Evolutionary conservation across 371 early-diverging fungal species (phyloP), one percentile per base, ranked within the genome.

Genomic region (Mucor mucedo): DNA sequence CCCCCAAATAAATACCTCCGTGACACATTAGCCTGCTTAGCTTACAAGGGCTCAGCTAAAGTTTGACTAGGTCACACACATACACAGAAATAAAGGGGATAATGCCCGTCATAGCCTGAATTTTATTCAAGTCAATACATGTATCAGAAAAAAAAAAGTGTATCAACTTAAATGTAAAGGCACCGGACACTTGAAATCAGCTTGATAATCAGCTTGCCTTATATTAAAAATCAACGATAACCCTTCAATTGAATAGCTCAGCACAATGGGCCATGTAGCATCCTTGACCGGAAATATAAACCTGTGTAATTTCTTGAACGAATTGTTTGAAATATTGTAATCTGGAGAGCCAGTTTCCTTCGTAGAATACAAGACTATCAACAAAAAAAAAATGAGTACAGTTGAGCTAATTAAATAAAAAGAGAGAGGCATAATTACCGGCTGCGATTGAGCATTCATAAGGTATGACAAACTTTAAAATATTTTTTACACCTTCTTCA

Each of bases 231-330:
- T 4, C 14, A 56, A 29, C 11, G 44, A 41, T 6, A 42, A 56
- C 3, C 38, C n/a, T 7, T 56, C 56, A 11, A 41, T 9, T 30
- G 10, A 28, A 16, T 32, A 56, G 13, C 27, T 29, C n/a, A 56
- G 28, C 1, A 6, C 10, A 42, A 56, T 32, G n/a, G 56, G 44
- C 8, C 44, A 29, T 0, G 30, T 42, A 14, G 42, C 16, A n/a
- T 56, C 56, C 2, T 44, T 27, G 30, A 56, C 16, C 2, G 56
- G 56, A n/a, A 56, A 21, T 21, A 56, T 42, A 28, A 56, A 56
- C 1, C 44, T 41, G n/a, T 56, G 44, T 14, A 56, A 7, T 7
- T 56, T 44, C 21, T 44, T 44, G 32, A 56, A 56, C 7, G 21
- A n/a, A 6, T 40, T 56, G 8, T 56, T 56, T 28, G 56, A 56